Evolutionary conservation across 345 rosid genomes (phyloP), one percentile per base, ranked within the genome.

Genomic region (Eucalyptus rudis): DNA sequence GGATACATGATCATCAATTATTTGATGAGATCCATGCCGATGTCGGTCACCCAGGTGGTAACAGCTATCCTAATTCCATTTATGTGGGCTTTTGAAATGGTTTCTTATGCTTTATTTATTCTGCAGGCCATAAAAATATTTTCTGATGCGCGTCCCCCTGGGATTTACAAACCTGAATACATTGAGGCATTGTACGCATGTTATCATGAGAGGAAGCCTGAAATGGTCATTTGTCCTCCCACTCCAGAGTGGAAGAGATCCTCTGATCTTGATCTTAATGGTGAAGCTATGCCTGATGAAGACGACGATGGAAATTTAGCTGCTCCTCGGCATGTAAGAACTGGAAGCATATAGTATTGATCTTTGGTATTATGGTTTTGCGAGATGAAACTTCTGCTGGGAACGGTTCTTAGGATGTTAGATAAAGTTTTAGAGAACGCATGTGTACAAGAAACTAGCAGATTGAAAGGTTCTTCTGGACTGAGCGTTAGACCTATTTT

Each of bases 241-340:
- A 97, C 97, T 91, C 99, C 99, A 40, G 99, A 98, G 90, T 98
- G 99, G 99, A 98, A 98, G 92, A 93, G 97, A 88, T 94, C 99
- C 91, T 93, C 96, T 33, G 99, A 95, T 86, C 94, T 98, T 86
- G 99, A 97, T 96, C 96, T 98, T 89, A 97, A 98, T 90, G 99
- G 99, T 89, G 99, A 98, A 96, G 99, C 99, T 52, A 90, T 94
- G 88, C 94, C 96, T 33, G 96, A 94, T 91, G 96, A 94, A 20
- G 95, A 96, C 24, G 96, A 94, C 66, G 97, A 95, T 91, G 96
- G 95, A 89, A 92, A 88, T 92, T 71, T 94, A 86, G 90, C 90
- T 91, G 92, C 92, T 45, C 93, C 92, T 68, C 86, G 89, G 59
- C 92, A 89, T 86, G 98, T 96, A 93, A 49, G 95, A 62, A 24